phyloP scores from a whole-genome alignment of 2,329 filamentous ascomycete genomes.

The Penicillium sp. region DNA sequence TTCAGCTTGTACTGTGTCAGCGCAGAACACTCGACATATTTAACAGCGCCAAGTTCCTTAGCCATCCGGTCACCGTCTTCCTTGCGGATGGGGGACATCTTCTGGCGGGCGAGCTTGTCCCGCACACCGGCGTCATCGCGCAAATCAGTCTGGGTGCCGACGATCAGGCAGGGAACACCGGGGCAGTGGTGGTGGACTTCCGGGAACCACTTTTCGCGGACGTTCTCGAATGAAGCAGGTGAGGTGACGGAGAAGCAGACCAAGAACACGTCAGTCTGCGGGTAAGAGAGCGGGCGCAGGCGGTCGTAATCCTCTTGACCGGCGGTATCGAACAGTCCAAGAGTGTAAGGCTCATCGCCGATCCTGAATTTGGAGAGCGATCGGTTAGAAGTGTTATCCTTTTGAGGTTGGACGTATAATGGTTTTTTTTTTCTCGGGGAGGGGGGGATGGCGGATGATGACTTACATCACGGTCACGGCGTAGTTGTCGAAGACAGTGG shows the following conservation, averaged over 20 bases:
- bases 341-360: constrained; percentile 93
- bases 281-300: constrained; percentile 89
- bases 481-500: constrained; percentile 99
- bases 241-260: constrained; percentile 98
- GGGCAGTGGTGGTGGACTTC: constrained; percentile 98
- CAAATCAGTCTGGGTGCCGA: constrained; percentile 94
- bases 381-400: constrained; percentile 3
- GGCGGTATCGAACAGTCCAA: constrained; percentile 95
- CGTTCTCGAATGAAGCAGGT: constrained; percentile 96
- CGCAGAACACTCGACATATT: constrained; percentile 97
- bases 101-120: constrained; percentile 89
- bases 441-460: background rate
- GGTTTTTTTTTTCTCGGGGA: background rate
- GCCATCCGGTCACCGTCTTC: constrained; percentile 95
- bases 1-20: constrained; percentile 97
- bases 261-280: constrained; percentile 96
- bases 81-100: constrained; percentile 84
- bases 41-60: constrained; percentile 91
- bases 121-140: constrained; percentile 76
- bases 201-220: constrained; percentile 96
- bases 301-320: constrained; percentile 99
- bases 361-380: constrained; percentile 56
- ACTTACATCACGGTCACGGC: constrained; percentile 98
- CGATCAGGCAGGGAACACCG: constrained; percentile 92
- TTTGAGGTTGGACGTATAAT: background rate